A percentile compares a stretch with the other conserved stretches of the same genome.
Evolutionary conservation across 31 red algal species (phyloP).

Genomic region (Endocladia muricata): DNA sequence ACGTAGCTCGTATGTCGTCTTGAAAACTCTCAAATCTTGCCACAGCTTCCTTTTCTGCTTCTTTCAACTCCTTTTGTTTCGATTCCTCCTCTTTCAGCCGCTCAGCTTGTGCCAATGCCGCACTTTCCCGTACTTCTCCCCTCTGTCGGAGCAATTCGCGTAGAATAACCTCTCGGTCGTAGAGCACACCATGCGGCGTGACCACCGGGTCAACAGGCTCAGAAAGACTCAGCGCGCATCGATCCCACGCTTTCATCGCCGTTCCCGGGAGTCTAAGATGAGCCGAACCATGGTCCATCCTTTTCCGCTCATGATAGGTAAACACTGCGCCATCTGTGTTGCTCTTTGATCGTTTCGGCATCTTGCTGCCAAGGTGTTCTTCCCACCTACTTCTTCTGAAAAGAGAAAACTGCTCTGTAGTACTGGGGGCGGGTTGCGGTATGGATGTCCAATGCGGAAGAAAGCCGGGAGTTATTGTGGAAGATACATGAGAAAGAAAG

Average conservation of each 20-base stretch:
- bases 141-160: slow-evolving; percentile 45
- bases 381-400: too few relatives aligned
- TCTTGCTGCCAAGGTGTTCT: neutral
- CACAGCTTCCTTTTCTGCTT: neutral
- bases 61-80: neutral
- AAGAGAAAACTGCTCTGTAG: too few relatives aligned
- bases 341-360: slow-evolving; percentile 75
- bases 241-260: slow-evolving; percentile 57
- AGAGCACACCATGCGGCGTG: slow-evolving; percentile 65
- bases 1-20: neutral
- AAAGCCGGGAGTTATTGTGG: too few relatives aligned
- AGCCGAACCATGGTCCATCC: slow-evolving; percentile 68
- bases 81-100: neutral
- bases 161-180: slow-evolving; percentile 68
- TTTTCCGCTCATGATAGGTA: slow-evolving; percentile 64
- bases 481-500: too few relatives aligned
- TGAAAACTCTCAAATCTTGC: neutral
- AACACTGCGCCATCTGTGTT: slow-evolving; percentile 79
- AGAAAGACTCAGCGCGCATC: slow-evolving; percentile 63
- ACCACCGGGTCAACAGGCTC: slow-evolving; percentile 53
- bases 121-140: neutral
- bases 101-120: slow-evolving; percentile 3
- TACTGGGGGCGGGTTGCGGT: too few relatives aligned
- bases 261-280: slow-evolving; percentile 38
- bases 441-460: too few relatives aligned